A percentile compares a stretch with the other conserved stretches of the same genome.
Evolutionary conservation across 73 alveolate species (phyloP).

Genomic region (Blepharisma japonicum): DNA sequence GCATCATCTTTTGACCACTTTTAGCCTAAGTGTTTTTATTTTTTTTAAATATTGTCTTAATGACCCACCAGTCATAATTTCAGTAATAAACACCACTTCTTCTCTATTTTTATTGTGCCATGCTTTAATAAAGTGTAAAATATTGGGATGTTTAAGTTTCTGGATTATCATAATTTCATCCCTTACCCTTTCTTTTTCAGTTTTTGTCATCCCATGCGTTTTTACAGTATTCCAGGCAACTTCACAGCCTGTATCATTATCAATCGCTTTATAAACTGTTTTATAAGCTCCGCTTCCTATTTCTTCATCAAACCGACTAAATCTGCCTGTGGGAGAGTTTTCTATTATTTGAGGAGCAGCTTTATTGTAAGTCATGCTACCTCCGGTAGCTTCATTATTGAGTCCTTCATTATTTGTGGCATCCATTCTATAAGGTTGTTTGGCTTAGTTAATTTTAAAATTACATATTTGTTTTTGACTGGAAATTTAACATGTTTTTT

Average conservation of each 20-base stretch:
- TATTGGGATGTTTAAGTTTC: conserved; percentile 90
- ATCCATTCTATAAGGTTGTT: too few species aligned
- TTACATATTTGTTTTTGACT: too few species aligned
- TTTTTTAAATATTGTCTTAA: conserved; percentile 72
- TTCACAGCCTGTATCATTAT: conserved; percentile 95
- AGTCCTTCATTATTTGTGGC: too few species aligned
- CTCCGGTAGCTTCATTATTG: too few species aligned
- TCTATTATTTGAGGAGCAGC: neutral
- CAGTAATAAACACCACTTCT: conserved; percentile 95
- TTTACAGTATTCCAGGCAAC: conserved; percentile 93
- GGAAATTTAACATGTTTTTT: too few species aligned
- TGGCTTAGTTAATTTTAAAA: too few species aligned
- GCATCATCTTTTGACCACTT: conserved; percentile 87
- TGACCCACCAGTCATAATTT: conserved; percentile 94
- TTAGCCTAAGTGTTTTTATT: conserved; percentile 77
- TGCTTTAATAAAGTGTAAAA: conserved; percentile 90
- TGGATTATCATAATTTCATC: conserved; percentile 87
- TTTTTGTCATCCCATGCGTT: conserved; percentile 35
- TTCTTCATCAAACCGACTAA: conserved; percentile 72
- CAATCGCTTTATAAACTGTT: conserved; percentile 91
- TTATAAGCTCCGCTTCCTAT: conserved; percentile 95
- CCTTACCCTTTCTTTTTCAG: conserved; percentile 83
- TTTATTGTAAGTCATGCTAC: too few species aligned
- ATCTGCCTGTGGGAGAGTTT: conserved; percentile 23
- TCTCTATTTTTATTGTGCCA: conserved; percentile 87